Evolutionary conservation across 257 asterid genomes (phyloP).

Genomic region (Mentha longifolia): DNA sequence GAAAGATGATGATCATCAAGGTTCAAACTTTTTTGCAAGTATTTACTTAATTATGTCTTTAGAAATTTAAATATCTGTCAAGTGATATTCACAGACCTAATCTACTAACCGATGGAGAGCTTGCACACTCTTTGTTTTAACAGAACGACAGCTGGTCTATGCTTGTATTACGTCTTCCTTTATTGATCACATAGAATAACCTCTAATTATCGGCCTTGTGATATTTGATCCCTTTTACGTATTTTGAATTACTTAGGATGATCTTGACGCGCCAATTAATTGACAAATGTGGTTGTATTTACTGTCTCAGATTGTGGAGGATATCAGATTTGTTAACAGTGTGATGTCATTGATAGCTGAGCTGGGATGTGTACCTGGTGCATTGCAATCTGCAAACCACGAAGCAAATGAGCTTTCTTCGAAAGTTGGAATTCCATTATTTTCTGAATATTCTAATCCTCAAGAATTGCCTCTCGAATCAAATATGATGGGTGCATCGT

Average conservation of each 20-base stretch:
- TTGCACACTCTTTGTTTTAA: not conserved
- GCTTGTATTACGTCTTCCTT: not conserved
- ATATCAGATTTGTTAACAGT: conserved; percentile 57
- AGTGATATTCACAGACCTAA: not conserved
- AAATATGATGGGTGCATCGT: conserved; percentile 31
- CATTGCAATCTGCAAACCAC: conserved; percentile 54
- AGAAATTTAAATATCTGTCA: not conserved
- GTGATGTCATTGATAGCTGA: conserved; percentile 62
- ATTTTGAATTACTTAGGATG: not conserved
- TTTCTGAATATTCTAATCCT: conserved; percentile 35
- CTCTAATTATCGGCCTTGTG: not conserved
- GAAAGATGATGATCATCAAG: not conserved
- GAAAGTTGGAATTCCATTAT: conserved; percentile 43
- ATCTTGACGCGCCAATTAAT: conserved; percentile 20
- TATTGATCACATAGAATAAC: not conserved
- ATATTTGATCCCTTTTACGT: not conserved
- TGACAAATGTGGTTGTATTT: conserved; percentile 25
- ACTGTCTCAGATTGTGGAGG: conserved; percentile 67
- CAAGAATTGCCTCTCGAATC: conserved; percentile 44
- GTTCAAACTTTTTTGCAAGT: not conserved
- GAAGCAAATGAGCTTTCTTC: conserved; percentile 46
- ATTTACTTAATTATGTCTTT: not conserved
- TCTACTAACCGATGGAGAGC: not conserved
- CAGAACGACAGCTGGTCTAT: not conserved
- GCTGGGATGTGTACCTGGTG: conserved; percentile 65